Conservation (phyloP, 805 yeast genomes). For the Yamadazyma insecticola region DNA sequence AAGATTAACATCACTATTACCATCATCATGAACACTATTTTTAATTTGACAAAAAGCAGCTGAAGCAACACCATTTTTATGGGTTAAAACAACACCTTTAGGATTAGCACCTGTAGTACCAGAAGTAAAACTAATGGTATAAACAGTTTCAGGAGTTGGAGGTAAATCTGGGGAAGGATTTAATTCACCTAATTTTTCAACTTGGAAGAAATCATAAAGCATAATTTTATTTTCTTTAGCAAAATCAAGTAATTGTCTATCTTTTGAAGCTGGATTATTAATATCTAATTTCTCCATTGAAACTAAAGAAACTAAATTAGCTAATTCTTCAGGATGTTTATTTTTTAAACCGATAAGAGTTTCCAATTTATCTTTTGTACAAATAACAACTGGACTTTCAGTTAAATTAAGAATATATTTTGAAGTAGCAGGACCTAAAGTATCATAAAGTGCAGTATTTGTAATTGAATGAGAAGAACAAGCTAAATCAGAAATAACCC, state of each 20-base stretch:
- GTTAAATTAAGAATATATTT: conserved; percentile 59
- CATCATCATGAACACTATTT: conserved; percentile 10
- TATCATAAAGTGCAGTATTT: conserved; percentile 28
- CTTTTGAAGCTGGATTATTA: conserved; percentile 19
- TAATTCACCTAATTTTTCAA: conserved; percentile 27
- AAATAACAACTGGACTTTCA: conserved; percentile 48
- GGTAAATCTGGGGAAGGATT: conserved; percentile 29
- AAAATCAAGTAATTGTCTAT: conserved; percentile 16
- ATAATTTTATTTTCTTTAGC: conserved; percentile 14
- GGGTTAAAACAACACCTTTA: conserved; percentile 61
- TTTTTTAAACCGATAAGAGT: conserved; percentile 25
- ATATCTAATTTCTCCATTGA: conserved; percentile 35
- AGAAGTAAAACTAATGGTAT: conserved; percentile 67
- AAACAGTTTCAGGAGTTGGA: conserved; percentile 45
- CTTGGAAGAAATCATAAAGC: conserved; percentile 26
- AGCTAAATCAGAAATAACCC: conserved; percentile 69
- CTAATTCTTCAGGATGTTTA: conserved; percentile 18
- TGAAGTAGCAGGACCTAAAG: conserved; percentile 52
- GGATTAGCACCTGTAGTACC: conserved; percentile 71
- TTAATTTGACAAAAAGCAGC: conserved; percentile 34
- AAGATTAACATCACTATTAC: conserved; percentile 9
- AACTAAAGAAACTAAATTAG: conserved; percentile 27
- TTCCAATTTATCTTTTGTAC: conserved; percentile 29
- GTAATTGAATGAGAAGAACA: conserved; percentile 46
- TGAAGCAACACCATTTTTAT: conserved; percentile 46